Base-by-base conservation (phyloP, 352 stramenopile species). In the Phytopythium mirpurense region DNA sequence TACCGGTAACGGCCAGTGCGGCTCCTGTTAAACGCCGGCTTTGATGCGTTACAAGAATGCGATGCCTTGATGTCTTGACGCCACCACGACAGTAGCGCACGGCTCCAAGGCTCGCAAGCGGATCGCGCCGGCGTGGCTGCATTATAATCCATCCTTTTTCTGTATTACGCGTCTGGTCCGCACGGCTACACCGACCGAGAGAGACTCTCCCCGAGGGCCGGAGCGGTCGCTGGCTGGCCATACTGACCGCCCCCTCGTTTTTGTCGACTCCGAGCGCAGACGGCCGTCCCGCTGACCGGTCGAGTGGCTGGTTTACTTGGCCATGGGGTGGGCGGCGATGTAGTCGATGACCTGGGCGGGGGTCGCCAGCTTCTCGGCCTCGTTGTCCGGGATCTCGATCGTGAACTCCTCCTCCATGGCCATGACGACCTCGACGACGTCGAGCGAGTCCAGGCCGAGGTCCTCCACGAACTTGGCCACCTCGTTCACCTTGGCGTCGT, bases 331-430 rank as follows among this genome's bases (percentile, higher is more conserved):
- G 48, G 90, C 88, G 57, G 95, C 81, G 72, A 99, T 96, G 84
- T 99, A 99, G 74, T 98, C 93, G 54, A 99, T 94, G 56, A 98
- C 97, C 72, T 99, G 96, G 26, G 74, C 79, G 47, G 98, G 83
- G 65, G 93, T 98, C 19, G 88, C 73, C 68, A 99, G 98, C 80
- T 99, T 99, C 74, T 99, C 98, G 46, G 97, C 97, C 78, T 99
- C 96, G 58, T 96, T 96, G 88, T 99, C 97, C 46, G 98, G 97
- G 79, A 99, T 99, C 78, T 99, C 97, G 72, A 99, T 98, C 53
- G 93, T 97, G 82, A 99, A 99, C 79, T 99, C 98, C 72, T 99
- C 97, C 78, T 99, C 97, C 74, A 99, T 98, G 41, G 97, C 97
- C 97, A 99, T 99, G 49, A 99, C 95, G 58, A 97, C 83, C 68